phyloP scores from a whole-genome alignment of 2,329 filamentous ascomycete species.

The Colletotrichum melonis region DNA sequence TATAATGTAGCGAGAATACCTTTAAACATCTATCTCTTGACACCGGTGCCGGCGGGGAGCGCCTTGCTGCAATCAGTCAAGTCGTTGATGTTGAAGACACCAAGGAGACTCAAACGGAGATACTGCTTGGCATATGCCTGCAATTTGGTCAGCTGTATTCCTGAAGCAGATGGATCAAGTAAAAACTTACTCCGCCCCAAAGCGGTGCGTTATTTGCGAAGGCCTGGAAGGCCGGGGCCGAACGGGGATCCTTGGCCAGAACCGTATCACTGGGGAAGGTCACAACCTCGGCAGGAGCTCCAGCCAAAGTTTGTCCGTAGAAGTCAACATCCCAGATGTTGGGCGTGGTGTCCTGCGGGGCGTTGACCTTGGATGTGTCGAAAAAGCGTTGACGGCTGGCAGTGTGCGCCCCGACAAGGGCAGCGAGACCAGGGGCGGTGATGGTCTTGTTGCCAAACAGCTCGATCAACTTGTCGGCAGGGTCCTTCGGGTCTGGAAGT shows the following conservation, averaged over 20 bases:
- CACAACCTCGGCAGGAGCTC: conserved; percentile 49
- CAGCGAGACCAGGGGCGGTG: conserved; percentile 58
- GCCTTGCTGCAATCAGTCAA: conserved; percentile 66
- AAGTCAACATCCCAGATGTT: conserved; percentile 64
- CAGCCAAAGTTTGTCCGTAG: conserved; percentile 54
- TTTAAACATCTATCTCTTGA: background rate
- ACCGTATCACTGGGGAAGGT: conserved; percentile 55
- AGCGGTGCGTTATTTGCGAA: conserved; percentile 50
- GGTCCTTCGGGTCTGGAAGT: conserved; percentile 55
- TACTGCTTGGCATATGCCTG: conserved; percentile 64
- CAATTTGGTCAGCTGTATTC: background rate
- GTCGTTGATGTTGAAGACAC: conserved; percentile 67
- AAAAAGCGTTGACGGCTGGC: conserved; percentile 60
- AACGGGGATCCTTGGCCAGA: conserved; percentile 50
- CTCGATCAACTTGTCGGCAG: conserved; percentile 56
- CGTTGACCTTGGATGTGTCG: conserved; percentile 51
- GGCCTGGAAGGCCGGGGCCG: conserved; percentile 48
- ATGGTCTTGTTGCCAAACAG: conserved; percentile 67
- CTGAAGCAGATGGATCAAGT: too few relatives aligned
- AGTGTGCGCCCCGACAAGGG: conserved; percentile 66
- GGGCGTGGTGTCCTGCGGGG: conserved; percentile 64
- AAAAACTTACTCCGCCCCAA: conserved; percentile 54
- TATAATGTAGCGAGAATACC: background rate
- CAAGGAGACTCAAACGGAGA: conserved; percentile 64
- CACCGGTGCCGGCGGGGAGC: conserved; percentile 46